Evolutionary conservation across 1,139 yeast genomes (phyloP).

Genomic region (Hyphopichia buzzinii): DNA sequence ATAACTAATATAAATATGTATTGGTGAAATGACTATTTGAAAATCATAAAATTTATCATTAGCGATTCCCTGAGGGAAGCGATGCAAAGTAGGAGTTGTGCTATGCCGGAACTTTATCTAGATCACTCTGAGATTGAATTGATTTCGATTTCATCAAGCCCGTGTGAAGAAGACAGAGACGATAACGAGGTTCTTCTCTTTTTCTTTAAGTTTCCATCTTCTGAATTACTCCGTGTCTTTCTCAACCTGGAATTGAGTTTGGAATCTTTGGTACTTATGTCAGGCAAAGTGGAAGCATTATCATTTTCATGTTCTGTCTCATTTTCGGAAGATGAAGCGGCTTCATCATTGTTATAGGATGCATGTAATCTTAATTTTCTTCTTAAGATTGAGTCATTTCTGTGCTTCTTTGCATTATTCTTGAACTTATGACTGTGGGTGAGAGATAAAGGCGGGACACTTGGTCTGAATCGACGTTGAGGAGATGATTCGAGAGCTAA

Average conservation of each 20-base stretch:
- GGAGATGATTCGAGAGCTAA: constrained; percentile 29
- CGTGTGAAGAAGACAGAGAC: neutral
- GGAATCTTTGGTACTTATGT: constrained; percentile 5
- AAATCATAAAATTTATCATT: no score
- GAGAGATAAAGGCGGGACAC: constrained; percentile 48
- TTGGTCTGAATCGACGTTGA: constrained; percentile 41
- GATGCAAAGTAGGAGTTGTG: no score
- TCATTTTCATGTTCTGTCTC: constrained; percentile 11
- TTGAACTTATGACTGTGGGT: constrained; percentile 19
- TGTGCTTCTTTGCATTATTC: constrained; percentile 10
- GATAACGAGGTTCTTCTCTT: neutral
- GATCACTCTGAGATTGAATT: no score
- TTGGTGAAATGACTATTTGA: no score
- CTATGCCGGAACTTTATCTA: no score
- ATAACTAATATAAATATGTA: neutral
- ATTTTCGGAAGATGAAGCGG: constrained; percentile 10
- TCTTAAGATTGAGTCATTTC: constrained; percentile 9
- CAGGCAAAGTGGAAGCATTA: constrained; percentile 4
- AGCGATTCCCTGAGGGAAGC: no score
- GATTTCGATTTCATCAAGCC: no score
- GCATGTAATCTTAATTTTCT: constrained; percentile 7
- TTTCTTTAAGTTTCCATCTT: neutral
- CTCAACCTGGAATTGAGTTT: constrained; percentile 3
- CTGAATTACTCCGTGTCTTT: neutral
- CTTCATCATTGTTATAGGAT: constrained; percentile 9